Evolutionary conservation across 2,329 filamentous ascomycete genomes (phyloP).

Genomic region (Didymella arachidicola): DNA sequence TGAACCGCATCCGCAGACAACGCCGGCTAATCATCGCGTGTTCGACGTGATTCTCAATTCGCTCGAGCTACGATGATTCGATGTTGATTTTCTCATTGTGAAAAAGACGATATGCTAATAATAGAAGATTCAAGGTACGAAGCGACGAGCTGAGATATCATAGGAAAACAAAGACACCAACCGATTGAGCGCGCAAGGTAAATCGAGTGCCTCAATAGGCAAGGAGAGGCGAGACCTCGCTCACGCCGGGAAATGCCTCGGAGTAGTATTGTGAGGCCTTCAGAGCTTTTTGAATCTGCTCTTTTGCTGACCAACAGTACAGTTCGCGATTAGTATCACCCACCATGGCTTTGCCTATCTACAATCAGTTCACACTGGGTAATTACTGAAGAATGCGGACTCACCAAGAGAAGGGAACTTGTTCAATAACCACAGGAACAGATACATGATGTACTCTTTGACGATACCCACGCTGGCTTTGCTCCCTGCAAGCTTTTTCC

Average conservation of each 20-base stretch:
- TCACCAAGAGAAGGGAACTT: conserved; percentile 1
- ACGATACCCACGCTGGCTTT: conserved; percentile 28
- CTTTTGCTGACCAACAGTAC: conserved; percentile 1
- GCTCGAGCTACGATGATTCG: too few species aligned
- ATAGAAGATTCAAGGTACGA: neutral
- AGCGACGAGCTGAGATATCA: too few species aligned
- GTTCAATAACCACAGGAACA: conserved; percentile 2
- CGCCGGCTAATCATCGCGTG: too few species aligned
- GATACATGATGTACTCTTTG: conserved; percentile 1
- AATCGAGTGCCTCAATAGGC: neutral
- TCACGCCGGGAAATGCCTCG: neutral
- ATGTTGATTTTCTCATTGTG: too few species aligned
- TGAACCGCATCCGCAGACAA: too few species aligned
- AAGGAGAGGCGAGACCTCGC: neutral
- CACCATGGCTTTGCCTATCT: neutral
- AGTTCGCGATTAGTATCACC: neutral
- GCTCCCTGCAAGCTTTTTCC: conserved; percentile 27
- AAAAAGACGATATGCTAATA: too few species aligned
- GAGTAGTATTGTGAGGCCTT: neutral
- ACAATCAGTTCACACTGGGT: neutral
- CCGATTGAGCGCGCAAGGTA: neutral
- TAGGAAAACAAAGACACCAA: neutral
- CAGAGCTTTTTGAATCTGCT: neutral
- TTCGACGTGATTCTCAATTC: too few species aligned
- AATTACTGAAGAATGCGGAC: neutral